Evolutionary conservation across 1,284 basidiomycete species (phyloP).

Genomic region (Coniferiporia sulphurascens): DNA sequence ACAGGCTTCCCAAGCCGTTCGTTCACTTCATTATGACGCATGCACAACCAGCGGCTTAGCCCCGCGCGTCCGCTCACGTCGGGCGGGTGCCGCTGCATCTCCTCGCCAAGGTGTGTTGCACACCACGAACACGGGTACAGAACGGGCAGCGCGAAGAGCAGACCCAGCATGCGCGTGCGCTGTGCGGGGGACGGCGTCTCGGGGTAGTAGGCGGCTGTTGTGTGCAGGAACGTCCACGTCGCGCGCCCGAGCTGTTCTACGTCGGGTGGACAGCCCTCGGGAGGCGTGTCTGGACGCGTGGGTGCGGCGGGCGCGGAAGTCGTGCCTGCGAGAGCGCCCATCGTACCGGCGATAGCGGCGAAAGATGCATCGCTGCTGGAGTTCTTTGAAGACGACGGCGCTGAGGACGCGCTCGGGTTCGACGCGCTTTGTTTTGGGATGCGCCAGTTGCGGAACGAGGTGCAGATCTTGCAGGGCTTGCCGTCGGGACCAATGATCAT

Average conservation of each 20-base stretch:
- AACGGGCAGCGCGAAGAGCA: conserved; percentile 71
- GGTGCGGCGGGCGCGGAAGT: conserved; percentile 33
- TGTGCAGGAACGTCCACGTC: conserved; percentile 95
- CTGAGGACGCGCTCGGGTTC: conserved; percentile 15
- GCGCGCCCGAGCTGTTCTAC: conserved; percentile 82
- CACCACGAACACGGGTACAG: conserved; percentile 88
- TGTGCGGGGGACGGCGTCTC: conserved; percentile 64
- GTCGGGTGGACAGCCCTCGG: conserved; percentile 80
- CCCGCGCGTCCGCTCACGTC: conserved; percentile 65
- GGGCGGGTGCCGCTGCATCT: conserved; percentile 63
- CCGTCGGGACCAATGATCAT: conserved; percentile 88
- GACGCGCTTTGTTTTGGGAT: conserved; percentile 33
- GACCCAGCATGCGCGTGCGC: conserved; percentile 74
- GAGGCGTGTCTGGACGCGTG: conserved; percentile 36
- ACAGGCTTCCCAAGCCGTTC: conserved; percentile 73
- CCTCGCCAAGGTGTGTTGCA: conserved; percentile 72
- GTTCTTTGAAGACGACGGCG: neutral
- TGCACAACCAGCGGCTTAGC: conserved; percentile 84
- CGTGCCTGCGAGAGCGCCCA: conserved; percentile 22
- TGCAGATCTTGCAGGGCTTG: conserved; percentile 91
- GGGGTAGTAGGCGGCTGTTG: conserved; percentile 93
- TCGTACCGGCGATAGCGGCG: conserved; percentile 34
- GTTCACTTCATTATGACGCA: conserved; percentile 90
- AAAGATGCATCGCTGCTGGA: conserved; percentile 14
- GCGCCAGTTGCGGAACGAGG: conserved; percentile 73